phyloP scores from a whole-genome alignment of 805 yeast species.

The Priceomyces melissophilus region DNA sequence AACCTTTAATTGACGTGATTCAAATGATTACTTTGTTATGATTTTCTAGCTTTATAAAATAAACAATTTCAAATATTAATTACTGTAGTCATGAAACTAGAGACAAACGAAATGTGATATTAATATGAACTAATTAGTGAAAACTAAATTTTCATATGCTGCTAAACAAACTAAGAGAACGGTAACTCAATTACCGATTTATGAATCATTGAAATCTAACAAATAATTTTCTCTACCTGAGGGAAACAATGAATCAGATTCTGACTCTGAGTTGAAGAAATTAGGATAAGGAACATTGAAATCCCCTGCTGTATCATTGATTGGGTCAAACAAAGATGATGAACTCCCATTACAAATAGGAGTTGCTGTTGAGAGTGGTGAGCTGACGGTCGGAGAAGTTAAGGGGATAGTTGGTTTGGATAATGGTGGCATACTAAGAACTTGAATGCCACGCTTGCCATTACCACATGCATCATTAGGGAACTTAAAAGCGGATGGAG shows the following conservation, averaged over 20 bases:
- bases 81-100: neutral
- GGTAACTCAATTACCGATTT: slow-evolving; percentile 1
- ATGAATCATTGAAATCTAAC: neutral
- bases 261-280: neutral
- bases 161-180: neutral
- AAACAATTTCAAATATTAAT: neutral
- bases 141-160: too few species aligned
- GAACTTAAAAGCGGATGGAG: slow-evolving; percentile 9
- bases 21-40: neutral
- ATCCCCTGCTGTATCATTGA: slow-evolving; percentile 39
- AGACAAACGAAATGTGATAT: too few species aligned
- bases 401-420: slow-evolving; percentile 4
- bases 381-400: slow-evolving; percentile 31
- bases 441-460: neutral
- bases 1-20: slow-evolving; percentile 24
- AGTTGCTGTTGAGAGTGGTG: slow-evolving; percentile 33
- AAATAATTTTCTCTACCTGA: slow-evolving; percentile 15
- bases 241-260: slow-evolving; percentile 14
- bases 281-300: slow-evolving; percentile 23
- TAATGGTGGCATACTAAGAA: slow-evolving; percentile 1
- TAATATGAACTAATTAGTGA: neutral
- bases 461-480: slow-evolving; percentile 7
- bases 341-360: slow-evolving; percentile 20
- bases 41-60: slow-evolving; percentile 1
- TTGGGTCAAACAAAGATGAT: slow-evolving; percentile 30